Base-by-base conservation (phyloP, 2,329 filamentous ascomycete genomes). In the Cryphonectria carpinicola region DNA sequence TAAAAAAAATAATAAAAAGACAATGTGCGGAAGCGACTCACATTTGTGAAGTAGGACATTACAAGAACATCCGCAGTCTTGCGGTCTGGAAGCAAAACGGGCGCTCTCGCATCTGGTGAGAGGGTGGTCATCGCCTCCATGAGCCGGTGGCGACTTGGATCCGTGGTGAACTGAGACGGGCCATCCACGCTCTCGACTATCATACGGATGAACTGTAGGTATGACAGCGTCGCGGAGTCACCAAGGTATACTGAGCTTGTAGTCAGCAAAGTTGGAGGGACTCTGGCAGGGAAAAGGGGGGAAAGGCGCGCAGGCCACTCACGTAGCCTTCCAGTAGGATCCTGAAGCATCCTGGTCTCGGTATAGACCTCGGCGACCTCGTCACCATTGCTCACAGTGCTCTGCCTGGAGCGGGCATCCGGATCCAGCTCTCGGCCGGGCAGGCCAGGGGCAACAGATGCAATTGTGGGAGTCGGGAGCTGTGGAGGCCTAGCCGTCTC, bases 211-310 rank as follows among this genome's bases (percentile, higher is more conserved):
- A 88, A 80, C 69, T 90, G 86, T 3, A 91, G 80, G 74, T 88
- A 90, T 0, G 89, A 88, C 7, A 90, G 80, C 0, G 87, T 87
- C 0, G 88, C 88, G 1, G 89, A 88, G 73, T 90, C 87, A n/a
- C 89, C 89, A 72, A 90, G 82, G 72, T 90, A 90, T 88, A 43
- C 0, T 41, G 28, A 28, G 5, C 1, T 66, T 56, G 71, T 71
- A 11, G 71, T 77, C 60, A 76, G 75, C 19, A 49, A 37, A 35
- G 65, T 25, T 43, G 32, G 10, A 8, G 17, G 46, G 19, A n/a
- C 39, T 35, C 43, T 46, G 17, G 14, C 46, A 5, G 28, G 2
- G 28, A 28, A 28, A 28, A 28, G 28, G 28, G 6, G 46, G 5
- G 46, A 65, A 28, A 14, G 52, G 28, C 37, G 56, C 32, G 39